Evolutionary conservation across 805 yeast genomes (phyloP), one percentile per base, ranked within the genome.

Genomic region (Wickerhamiella cacticola): DNA sequence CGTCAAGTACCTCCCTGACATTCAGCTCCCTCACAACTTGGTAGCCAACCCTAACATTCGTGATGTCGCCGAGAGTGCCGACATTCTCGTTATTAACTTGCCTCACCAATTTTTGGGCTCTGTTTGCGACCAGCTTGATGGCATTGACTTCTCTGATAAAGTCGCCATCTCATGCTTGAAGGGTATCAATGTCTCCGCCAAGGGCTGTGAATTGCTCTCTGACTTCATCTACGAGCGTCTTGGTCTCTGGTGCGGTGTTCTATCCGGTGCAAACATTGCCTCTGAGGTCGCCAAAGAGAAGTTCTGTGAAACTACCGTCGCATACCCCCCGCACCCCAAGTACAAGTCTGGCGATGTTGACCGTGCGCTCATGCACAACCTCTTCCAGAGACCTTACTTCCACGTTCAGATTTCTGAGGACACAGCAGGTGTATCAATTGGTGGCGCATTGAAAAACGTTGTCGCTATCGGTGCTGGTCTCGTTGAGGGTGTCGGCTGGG

Each of bases 401-500:
- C 97, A 92, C 67, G 98, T 92, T 34, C 75, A 84, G 61, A 94
- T 89, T 51, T 76, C 86, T 50, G 79, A 79, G 51, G 98, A 92
- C 65, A 94, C 89, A 49, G 94, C 94, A 21, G 98, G 98, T 64
- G 92, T 87, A 50, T 85, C 96, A 2, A 76, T 92, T 52, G 94
- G 95, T 39, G 98, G 98, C 63, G 98, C 98, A 9, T 75, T 92
- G 66, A 92, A 92, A 71, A 92, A 92, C 68, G 84, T 92, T 46
- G 89, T 89, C 53, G 98, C 98, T 31, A 71, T 87, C 61, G 94
- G 95, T 54, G 96, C 94, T 52, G 98, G 98, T 49, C 84, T 92
- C 63, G 97, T 89, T 53, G 95, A 86, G 67, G 98, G 98, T 58
- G 74, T 84, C 54, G 95, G 94, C 54, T 92, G 98, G 98, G 98